These are phyloP conservation scores for Tetramitus jugosus DNA, from an alignment of 208 protist species.

Conservation along the genomic window DNA sequence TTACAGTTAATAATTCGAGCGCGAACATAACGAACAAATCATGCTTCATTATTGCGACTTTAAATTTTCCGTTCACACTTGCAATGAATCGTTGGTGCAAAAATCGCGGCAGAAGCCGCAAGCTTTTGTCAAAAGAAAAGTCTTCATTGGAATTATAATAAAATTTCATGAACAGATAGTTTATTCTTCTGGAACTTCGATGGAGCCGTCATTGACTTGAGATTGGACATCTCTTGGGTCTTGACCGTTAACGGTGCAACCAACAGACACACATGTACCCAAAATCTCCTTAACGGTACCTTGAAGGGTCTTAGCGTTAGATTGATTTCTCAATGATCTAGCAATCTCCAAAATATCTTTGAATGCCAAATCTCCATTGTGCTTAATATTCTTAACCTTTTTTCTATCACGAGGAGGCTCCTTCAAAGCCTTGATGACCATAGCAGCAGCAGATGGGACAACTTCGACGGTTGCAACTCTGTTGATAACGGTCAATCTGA, in stretches of 20 bases:
- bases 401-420: conserved; percentile 97
- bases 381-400: conserved; percentile 99
- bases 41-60: too few species aligned
- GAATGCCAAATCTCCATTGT: conserved; percentile 94
- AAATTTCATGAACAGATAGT: too few species aligned
- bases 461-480: conserved; percentile 89
- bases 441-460: conserved; percentile 84
- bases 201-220: conserved; percentile 80
- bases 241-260: conserved; percentile 95
- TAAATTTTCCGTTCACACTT: too few species aligned
- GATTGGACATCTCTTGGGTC: conserved; percentile 79
- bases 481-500: conserved; percentile 97
- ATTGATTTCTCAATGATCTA: conserved; percentile 80
- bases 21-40: too few species aligned
- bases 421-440: conserved; percentile 97
- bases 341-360: conserved; percentile 95
- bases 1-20: too few species aligned
- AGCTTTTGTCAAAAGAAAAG: too few species aligned
- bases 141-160: too few species aligned
- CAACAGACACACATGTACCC: conserved; percentile 92
- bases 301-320: conserved; percentile 80
- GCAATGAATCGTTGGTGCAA: too few species aligned
- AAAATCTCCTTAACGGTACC: conserved; percentile 97
- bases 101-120: too few species aligned
- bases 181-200: conserved; percentile 51